These are phyloP conservation scores for Oldenlandia corymbosa DNA, from an alignment of 257 asterid species.

Conservation along the genomic window DNA sequence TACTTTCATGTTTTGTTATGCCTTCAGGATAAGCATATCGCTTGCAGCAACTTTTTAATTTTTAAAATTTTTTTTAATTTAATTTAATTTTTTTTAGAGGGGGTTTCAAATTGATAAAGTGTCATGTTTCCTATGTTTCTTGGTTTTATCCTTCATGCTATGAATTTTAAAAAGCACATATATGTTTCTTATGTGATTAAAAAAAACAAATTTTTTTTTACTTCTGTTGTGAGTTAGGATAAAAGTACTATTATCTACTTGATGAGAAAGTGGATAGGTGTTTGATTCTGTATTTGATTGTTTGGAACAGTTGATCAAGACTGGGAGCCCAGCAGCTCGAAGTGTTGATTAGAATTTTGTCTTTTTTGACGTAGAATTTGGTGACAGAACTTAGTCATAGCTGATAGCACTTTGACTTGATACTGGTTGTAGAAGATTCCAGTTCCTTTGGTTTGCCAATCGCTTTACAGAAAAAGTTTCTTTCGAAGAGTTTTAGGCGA, in stretches of 20 bases:
- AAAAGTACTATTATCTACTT: too few species aligned
- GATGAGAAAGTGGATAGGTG: too few species aligned
- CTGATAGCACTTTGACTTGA: not conserved
- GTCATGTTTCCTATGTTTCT: not conserved
- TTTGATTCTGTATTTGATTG: too few species aligned
- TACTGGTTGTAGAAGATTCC: not conserved
- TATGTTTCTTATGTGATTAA: not conserved
- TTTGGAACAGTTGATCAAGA: conserved; percentile 63
- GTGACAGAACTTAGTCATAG: conserved; percentile 9
- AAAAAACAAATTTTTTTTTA: not conserved
- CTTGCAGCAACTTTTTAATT: too few species aligned
- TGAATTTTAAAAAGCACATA: not conserved
- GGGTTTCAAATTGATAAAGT: not conserved
- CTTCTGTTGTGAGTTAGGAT: not conserved
- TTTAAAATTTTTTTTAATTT: too few species aligned
- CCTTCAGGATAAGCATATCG: too few species aligned
- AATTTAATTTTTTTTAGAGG: not conserved
- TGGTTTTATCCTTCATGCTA: not conserved
- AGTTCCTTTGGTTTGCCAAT: conserved; percentile 11
- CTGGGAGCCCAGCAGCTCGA: conserved; percentile 45
- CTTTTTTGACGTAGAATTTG: conserved; percentile 9
- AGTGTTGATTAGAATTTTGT: conserved; percentile 40
- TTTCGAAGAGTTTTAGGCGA: conserved; percentile 12
- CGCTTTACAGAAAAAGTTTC: conserved; percentile 10
- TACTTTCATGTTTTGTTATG: not conserved